These are phyloP conservation scores for Penicillium sp. DNA, from an alignment of 2,329 filamentous ascomycete species.

Conservation along the genomic window DNA sequence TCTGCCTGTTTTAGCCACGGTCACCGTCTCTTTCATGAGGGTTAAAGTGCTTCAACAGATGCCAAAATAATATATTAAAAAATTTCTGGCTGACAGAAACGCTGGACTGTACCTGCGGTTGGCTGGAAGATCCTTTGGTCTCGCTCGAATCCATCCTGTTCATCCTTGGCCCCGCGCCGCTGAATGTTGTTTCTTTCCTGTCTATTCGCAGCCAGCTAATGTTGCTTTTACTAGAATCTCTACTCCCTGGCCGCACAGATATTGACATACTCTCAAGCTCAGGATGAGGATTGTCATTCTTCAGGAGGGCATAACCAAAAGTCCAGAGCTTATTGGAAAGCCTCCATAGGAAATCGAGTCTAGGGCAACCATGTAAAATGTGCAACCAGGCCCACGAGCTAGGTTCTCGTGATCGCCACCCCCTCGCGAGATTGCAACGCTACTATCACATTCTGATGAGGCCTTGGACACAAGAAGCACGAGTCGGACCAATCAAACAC, in stretches of 20 bases:
- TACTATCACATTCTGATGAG: neutral
- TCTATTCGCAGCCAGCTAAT: too few relatives aligned
- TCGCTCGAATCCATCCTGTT: too few relatives aligned
- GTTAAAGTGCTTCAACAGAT: neutral
- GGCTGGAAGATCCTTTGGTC: too few relatives aligned
- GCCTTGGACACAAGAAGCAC: neutral
- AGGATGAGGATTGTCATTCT: neutral
- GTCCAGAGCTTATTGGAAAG: neutral
- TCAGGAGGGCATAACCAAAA: neutral
- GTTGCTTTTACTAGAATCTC: too few relatives aligned
- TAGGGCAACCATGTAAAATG: too few relatives aligned
- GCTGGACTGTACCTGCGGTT: too few relatives aligned
- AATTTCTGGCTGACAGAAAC: neutral
- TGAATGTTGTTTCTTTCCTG: too few relatives aligned
- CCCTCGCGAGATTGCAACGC: neutral
- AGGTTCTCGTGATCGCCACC: neutral
- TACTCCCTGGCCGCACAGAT: neutral
- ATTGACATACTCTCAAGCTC: neutral
- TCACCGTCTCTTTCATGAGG: neutral
- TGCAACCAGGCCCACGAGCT: neutral
- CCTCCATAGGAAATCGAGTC: neutral
- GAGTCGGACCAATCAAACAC: neutral
- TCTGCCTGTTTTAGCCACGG: neutral
- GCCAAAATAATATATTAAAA: neutral
- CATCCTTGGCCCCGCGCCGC: too few relatives aligned